Base-by-base conservation (phyloP, 257 asterid species). In the Rubia yunnanensis region DNA sequence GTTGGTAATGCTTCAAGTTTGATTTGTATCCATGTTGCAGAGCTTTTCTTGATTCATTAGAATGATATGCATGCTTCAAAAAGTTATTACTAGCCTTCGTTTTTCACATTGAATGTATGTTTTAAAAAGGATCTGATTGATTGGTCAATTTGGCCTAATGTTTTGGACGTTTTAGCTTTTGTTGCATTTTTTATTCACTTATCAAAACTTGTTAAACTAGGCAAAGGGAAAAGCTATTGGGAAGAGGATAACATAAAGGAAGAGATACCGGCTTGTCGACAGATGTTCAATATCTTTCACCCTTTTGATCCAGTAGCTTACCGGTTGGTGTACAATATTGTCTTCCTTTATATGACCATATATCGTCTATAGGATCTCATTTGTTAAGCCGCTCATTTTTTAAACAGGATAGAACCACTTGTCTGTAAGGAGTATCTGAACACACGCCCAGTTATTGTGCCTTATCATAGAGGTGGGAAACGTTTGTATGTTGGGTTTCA, bases 251-350 rank as follows among this genome's bases (percentile, higher is more conserved):
- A 67, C 65, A 77, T 89, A 72, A 77, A 74, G 46, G 97, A 92
- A 87, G 99, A 92, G 82, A 86, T 89, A 86, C 99, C 96, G 68
- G 92, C 94, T 50, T 92, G 99, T 71, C 84, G 86, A 24, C 88
- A 83, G 74, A 89, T 89, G 97, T 87, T 89, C 58, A 89, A 92
- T 81, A 83, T 92, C 67, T 92, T 92, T 81, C 99, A 92, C 75
- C 97, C 99, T 64, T 92, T 86, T 71, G 99, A 92, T 76, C 99
- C 97, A 18, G 97, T 94, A 77, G 99, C 97, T 44, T 94, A 88
- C 76, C 81, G 99, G 99, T 87, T 57, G 50, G 72, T 65, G 9
- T 64, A 53, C 20, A 56, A 63, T 28, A 8, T 10, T 44, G 27
- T 59, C 26, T 39, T 56, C 74, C 62, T 30, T 15, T 59, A 24